Conservation (phyloP, 371 early-diverging fungal genomes). For the Dinochytrium kinnereticum region DNA sequence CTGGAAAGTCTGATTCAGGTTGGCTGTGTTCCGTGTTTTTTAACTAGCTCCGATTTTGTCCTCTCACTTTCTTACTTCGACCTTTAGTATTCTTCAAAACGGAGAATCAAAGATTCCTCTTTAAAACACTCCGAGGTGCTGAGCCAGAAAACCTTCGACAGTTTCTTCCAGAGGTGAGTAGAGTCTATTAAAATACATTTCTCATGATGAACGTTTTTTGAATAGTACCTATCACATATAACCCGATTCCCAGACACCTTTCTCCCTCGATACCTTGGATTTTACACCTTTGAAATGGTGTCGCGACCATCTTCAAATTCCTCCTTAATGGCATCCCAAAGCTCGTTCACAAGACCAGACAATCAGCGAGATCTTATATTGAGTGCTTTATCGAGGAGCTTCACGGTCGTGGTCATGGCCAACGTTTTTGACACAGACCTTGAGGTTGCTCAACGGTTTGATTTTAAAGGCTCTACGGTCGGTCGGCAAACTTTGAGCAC, state of each 20-base stretch:
- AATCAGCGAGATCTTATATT: conserved; percentile 15
- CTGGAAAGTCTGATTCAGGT: conserved; percentile 59
- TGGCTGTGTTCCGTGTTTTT: neutral
- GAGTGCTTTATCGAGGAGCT: conserved; percentile 44
- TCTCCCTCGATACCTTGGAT: conserved; percentile 62
- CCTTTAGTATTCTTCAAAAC: conserved; percentile 56
- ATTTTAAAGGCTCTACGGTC: conserved; percentile 66
- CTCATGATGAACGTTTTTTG: neutral
- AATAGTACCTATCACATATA: conserved; percentile 54
- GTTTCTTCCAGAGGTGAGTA: conserved; percentile 51
- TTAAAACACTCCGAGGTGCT: conserved; percentile 61
- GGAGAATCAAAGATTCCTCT: conserved; percentile 54
- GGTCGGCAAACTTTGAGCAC: conserved; percentile 53
- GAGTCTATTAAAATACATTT: neutral
- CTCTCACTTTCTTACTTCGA: neutral
- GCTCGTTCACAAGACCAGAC: neutral
- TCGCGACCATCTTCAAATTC: conserved; percentile 37
- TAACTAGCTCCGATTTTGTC: neutral
- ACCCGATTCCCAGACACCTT: conserved; percentile 53
- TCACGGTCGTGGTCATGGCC: conserved; percentile 58
- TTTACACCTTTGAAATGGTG: conserved; percentile 59
- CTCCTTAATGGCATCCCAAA: neutral
- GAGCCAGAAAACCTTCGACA: conserved; percentile 58
- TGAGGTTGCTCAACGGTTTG: conserved; percentile 51
- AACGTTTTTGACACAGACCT: conserved; percentile 61